Evolutionary conservation across 2,329 filamentous ascomycete genomes (phyloP).

Genomic region (Pleurostoma richardsiae): DNA sequence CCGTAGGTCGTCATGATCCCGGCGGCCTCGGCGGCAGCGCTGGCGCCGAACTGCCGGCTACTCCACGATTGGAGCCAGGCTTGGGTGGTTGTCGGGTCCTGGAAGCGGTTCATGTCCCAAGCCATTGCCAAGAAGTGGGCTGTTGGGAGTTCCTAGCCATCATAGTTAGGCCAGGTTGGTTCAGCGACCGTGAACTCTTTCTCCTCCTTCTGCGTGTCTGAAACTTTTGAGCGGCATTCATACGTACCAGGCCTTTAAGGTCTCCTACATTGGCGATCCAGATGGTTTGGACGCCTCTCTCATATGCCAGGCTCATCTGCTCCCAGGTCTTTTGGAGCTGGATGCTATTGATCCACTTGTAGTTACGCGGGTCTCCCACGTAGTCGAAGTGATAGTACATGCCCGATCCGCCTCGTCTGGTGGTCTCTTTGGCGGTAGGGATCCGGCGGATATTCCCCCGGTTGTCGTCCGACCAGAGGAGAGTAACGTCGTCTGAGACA

Average conservation of each 20-base stretch:
- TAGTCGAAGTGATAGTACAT: slow-evolving; percentile 53
- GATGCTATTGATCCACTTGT: slow-evolving; percentile 63
- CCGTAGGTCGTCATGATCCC: slow-evolving; percentile 42
- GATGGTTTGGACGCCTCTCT: slow-evolving; percentile 46
- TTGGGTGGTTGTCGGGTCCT: slow-evolving; percentile 28
- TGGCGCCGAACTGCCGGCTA: slow-evolving; percentile 38
- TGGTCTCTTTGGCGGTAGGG: slow-evolving; percentile 48
- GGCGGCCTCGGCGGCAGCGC: slow-evolving; percentile 37
- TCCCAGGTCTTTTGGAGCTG: slow-evolving; percentile 61
- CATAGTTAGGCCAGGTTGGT: too few species aligned
- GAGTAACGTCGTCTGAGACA: slow-evolving; percentile 56
- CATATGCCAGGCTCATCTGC: slow-evolving; percentile 58
- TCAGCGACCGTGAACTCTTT: too few species aligned
- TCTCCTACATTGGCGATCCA: slow-evolving; percentile 64
- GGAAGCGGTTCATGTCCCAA: slow-evolving; percentile 37
- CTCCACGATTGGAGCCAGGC: slow-evolving; percentile 42
- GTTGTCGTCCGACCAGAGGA: slow-evolving; percentile 62
- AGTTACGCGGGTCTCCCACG: slow-evolving; percentile 54
- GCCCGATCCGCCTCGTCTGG: slow-evolving; percentile 49
- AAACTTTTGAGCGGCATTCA: too few species aligned
- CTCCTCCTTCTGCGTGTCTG: too few species aligned
- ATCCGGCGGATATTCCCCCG: slow-evolving; percentile 55
- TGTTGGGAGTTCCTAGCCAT: slow-evolving; percentile 37
- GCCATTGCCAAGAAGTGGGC: slow-evolving; percentile 50
- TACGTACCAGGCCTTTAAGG: slow-evolving; percentile 43